These are phyloP conservation scores for Phaffomyces antillensis DNA, from an alignment of 805 yeast genomes.

Conservation along the genomic window DNA sequence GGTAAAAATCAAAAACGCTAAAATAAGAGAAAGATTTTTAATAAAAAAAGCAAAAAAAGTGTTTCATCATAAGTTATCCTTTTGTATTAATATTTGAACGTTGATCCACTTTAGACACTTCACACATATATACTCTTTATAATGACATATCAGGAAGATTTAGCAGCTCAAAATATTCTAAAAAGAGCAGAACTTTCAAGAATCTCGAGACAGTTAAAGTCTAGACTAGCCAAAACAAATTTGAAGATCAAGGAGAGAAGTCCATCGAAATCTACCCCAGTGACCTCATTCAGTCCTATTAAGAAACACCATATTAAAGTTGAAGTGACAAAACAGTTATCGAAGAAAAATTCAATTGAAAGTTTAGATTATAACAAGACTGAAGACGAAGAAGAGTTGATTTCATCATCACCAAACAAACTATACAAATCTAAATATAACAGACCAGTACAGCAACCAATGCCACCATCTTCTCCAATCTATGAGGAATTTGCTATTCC, in stretches of 20 bases:
- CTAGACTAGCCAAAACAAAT: conserved; percentile 35
- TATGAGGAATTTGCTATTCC: conserved; percentile 16
- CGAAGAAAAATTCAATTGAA: conserved; percentile 16
- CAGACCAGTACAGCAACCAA: conserved; percentile 2
- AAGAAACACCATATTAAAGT: neutral
- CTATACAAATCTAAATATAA: neutral
- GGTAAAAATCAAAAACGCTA: neutral
- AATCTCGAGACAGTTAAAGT: conserved; percentile 36
- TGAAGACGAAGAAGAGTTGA: conserved; percentile 12
- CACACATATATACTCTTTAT: neutral
- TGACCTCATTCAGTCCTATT: neutral
- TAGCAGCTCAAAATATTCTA: conserved; percentile 36
- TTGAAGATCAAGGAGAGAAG: conserved; percentile 18
- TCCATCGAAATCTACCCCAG: neutral
- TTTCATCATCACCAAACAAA: too few relatives aligned
- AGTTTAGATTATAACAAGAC: conserved; percentile 18
- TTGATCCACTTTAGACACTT: too few relatives aligned
- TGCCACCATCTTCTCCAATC: conserved; percentile 24
- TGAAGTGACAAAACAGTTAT: neutral
- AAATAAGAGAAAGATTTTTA: too few relatives aligned
- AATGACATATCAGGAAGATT: conserved; percentile 27
- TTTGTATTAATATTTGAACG: too few relatives aligned
- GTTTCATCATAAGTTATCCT: too few relatives aligned
- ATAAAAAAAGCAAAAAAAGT: too few relatives aligned
- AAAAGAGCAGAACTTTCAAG: conserved; percentile 41